Evolutionary conservation across 2,329 filamentous ascomycete species (phyloP), one percentile per base, ranked within the genome.

Genomic region (Blumeria graminis): DNA sequence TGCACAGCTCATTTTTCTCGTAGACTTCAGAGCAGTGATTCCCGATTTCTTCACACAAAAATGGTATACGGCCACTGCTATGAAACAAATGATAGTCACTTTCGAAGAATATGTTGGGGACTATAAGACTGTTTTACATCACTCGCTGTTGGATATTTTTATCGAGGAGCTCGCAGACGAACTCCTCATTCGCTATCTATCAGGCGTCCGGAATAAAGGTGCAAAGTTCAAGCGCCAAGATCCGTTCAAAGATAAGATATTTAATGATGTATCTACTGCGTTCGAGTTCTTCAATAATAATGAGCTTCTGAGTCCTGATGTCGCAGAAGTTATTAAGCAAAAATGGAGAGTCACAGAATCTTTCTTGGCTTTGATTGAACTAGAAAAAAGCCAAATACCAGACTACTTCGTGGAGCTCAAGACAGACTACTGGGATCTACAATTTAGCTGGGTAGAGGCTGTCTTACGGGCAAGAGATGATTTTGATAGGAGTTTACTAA

Each of bases 31-130:
- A 60, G 68, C 79, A 32, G 87, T 93, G 39, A 80, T 94, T 66
- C 76, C 82, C 48, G 85, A 92, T 61, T 89, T 96, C 71, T 98
- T 96, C 73, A 95, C 89, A 0, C 74, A 80, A 8, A 78, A 79
- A 60, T 98, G 92, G 92, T 98, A 98, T 70, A 72, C 76, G 45
- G 79, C 81, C 64, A 87, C 83, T 43, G 82, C 85, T 57, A 90
- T 98, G 80, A 88, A 88, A 64, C 86, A 90, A 63, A 94, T 98
- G 73, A 84, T 88, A 51, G 86, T 84, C 32, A 98, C 92, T 0
- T 90, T 98, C 66, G 86, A 94, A 62, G 92, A 96, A 70, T 98
- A 98, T 70, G 77, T 96, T 63, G 71, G 76, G 65, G 90, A 98
- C 70, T 95, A 95, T 72, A 77, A 80, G 58, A 74, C 79, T 55